These are phyloP conservation scores for Trametes villosa DNA, from an alignment of 768 basidiomycete genomes.

Conservation along the genomic window DNA sequence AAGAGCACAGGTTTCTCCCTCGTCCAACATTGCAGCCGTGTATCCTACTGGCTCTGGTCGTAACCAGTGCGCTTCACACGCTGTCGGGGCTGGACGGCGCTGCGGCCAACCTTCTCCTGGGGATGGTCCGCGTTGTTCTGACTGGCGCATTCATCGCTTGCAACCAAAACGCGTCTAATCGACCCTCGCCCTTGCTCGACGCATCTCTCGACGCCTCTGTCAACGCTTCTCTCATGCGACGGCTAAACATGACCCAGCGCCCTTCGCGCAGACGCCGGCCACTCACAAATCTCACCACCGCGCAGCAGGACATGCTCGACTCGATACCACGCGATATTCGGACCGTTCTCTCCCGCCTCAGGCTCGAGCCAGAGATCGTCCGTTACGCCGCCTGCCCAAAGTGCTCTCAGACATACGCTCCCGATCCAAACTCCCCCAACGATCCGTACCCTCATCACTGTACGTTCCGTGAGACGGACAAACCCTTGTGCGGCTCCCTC, in stretches of 20 bases:
- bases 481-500: background rate
- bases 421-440: background rate
- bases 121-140: background rate
- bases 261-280: no score
- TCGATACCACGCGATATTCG: no score
- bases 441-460: background rate
- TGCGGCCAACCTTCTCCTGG: background rate
- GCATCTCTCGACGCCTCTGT: no score
- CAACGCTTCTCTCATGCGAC: no score
- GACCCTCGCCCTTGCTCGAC: no score
- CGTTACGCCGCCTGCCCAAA: background rate
- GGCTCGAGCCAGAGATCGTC: background rate
- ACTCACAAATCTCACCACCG: no score
- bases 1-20: background rate
- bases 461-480: background rate
- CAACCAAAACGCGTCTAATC: background rate
- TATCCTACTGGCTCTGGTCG: background rate
- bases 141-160: background rate
- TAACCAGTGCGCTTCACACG: background rate
- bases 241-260: no score
- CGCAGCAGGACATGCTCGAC: no score
- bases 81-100: background rate
- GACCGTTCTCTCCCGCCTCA: no score
- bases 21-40: background rate
- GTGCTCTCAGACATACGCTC: background rate